Base-by-base conservation (phyloP, 768 basidiomycete genomes). In the Boletus edulis region DNA sequence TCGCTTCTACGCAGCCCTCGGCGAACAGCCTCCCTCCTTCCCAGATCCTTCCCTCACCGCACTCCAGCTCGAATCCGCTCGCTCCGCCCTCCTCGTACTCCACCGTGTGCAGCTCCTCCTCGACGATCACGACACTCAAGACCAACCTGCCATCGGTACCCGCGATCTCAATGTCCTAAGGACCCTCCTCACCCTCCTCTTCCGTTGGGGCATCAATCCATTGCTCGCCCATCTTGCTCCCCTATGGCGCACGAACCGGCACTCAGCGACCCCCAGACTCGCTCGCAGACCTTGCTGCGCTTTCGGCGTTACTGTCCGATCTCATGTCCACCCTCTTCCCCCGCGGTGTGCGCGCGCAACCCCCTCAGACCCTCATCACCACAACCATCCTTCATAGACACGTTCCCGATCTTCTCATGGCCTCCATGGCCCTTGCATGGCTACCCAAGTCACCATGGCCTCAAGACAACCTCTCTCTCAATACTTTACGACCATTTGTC, bases 371-470 rank as follows among this genome's bases (percentile, higher is more conserved):
- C 1, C 67, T 81, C 37, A 82, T 93, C 54, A 73, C 77, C 13
- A 79, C 86, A 2, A 78, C 79, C 2, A 73, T 85, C 7, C 67
- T 91, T 11, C 67, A 85, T 43, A 77, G 78, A 46, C 84, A 91
- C 63, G 62, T 81, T 3, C 65, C 76, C 5, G 84, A 87, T 57
- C 62, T 91, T 13, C 72, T 92, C 10, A 76, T 73, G 42, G 81
- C 86, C 10, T 76, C 82, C 31, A 75, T 91, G 7, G 69, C 80
- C 10, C 71, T 93, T 9, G 91, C 87, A 2, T 93, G 90, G 90
- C 74, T 89, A 9, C 87, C 86, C 5, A 83, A 80, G 62, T 72
- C 76, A 0, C 64, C 78, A 10, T 68, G 74, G 7, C 67, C 72
- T 0, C 73, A 77, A 14, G 58, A 71, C 1, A 63, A 71, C 31